phyloP scores from a whole-genome alignment of 441 rosid species.

The Populus hybrid region DNA sequence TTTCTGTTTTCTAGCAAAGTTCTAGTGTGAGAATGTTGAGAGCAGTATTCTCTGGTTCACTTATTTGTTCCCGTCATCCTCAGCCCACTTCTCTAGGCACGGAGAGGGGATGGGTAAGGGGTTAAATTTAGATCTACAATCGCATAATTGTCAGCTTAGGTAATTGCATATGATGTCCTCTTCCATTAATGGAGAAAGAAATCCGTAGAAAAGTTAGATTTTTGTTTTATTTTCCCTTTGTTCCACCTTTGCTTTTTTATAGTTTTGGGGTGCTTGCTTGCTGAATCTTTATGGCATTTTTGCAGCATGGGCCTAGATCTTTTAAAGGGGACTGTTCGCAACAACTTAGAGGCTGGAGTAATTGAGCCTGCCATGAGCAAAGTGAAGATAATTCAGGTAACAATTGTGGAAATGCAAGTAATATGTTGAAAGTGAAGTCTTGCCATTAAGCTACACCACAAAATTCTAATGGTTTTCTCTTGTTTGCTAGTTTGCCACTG shows the following conservation, averaged over 20 bases:
- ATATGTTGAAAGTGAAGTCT: neutral
- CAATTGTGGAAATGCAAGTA: neutral
- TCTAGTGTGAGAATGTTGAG: neutral
- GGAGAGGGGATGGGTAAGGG: neutral
- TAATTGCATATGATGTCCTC: neutral
- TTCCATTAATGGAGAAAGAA: neutral
- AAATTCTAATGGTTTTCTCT: neutral
- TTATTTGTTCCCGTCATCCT: too few relatives aligned
- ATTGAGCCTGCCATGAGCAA: slow-evolving; percentile 99
- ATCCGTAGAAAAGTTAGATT: neutral
- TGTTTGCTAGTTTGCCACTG: slow-evolving; percentile 84
- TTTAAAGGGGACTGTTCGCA: slow-evolving; percentile 69
- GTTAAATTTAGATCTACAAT: neutral
- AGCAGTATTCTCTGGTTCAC: neutral
- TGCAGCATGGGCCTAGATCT: slow-evolving; percentile 98
- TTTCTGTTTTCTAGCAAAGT: neutral
- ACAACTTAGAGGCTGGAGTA: slow-evolving; percentile 96
- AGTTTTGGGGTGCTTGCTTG: neutral
- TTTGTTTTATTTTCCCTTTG: neutral
- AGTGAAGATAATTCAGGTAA: slow-evolving; percentile 99
- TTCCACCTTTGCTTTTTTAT: neutral
- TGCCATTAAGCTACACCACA: neutral
- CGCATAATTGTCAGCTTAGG: neutral
- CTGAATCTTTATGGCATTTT: neutral
- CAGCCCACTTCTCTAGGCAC: too few relatives aligned